Evolutionary conservation across 306 rosid genomes (phyloP).

Genomic region (Neltuma alba): DNA sequence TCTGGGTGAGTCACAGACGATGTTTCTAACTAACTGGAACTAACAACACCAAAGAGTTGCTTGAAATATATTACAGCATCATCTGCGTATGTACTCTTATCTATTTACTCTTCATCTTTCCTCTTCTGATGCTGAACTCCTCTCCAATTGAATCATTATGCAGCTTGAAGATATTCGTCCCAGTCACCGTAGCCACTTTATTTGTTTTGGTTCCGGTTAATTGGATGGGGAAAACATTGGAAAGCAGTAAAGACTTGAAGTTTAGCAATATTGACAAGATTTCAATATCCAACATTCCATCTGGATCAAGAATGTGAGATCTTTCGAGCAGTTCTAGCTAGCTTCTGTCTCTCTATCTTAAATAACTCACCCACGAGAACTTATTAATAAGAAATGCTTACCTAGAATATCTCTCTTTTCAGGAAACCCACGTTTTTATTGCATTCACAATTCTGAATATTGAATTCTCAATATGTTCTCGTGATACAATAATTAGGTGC

Average conservation of each 20-base stretch:
- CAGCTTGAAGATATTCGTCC: conserved; percentile 81
- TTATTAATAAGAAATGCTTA: not conserved
- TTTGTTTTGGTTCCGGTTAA: conserved; percentile 83
- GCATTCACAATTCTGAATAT: not conserved
- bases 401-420: not conserved
- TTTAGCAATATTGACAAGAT: conserved; percentile 80
- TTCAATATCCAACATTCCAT: conserved; percentile 82
- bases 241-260: conserved; percentile 45
- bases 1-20: conserved; percentile 62
- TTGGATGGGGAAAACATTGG: conserved; percentile 65
- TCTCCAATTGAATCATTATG: conserved; percentile 26
- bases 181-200: conserved; percentile 64
- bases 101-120: not conserved
- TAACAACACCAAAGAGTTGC: no score
- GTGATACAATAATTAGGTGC: not conserved
- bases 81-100: no score
- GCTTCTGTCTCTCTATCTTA: no score
- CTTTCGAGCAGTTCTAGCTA: no score
- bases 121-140: not conserved
- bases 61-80: no score
- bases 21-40: no score
- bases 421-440: not conserved
- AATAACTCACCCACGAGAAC: not conserved
- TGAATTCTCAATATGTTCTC: not conserved
- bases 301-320: conserved; percentile 67